Base-by-base conservation (phyloP, 805 yeast genomes). In the Torulaspora gathmanii region DNA sequence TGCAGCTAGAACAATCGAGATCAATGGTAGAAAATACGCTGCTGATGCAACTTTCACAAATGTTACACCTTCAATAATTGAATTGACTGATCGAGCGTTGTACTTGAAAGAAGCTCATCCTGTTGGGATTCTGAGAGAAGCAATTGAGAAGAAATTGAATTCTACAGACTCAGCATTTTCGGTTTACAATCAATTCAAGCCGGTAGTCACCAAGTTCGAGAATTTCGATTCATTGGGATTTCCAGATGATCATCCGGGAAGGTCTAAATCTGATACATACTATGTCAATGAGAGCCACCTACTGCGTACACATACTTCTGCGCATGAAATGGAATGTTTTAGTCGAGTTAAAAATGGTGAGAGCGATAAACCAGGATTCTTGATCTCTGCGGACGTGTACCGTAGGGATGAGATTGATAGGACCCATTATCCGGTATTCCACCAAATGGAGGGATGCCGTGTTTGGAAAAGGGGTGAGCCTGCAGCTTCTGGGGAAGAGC, bases 371-470 rank as follows among this genome's bases (percentile, higher is more conserved):
- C 89, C 95, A 0, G 98, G 98, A 0, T 93, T 86, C 65, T 75
- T 93, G 52, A 90, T 93, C 37, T 77, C 95, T 10, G 99, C 98
- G 1, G 99, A 93, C 65, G 99, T 93, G 8, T 93, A 90, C 61
- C 76, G 99, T 58, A 77, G 95, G 57, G 99, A 93, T 67, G 96
- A 91, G 58, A 87, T 93, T 45, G 99, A 93, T 65, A 75, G 86
- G 53, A 89, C 98, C 0, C 99, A 93, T 64, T 93, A 93, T 62
- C 98, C 99, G 1, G 97, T 86, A 0, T 93, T 93, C 68, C 97
- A 93, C 60, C 99, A 93, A 66, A 80, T 93, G 88, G 99, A 93
- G 67, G 99, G 98, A 37, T 97, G 96, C 2, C 71, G 93, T 47
- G 65, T 83, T 2, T 93, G 98, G 98, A 69, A 77, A 6, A 70